Evolutionary conservation across 208 protist species (phyloP).

Genomic region (Trichomonas tenax): DNA sequence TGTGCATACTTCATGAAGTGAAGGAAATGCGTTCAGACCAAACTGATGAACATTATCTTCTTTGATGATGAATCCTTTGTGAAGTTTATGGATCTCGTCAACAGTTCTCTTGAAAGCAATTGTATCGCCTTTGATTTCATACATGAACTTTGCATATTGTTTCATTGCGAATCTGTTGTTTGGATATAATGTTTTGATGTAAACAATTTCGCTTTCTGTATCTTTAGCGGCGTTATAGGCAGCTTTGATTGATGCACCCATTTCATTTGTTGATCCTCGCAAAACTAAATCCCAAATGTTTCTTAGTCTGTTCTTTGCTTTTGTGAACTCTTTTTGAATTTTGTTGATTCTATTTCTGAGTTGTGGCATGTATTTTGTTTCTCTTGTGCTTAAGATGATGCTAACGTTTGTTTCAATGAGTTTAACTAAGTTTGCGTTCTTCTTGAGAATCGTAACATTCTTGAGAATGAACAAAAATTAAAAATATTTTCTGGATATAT

Average conservation of each 20-base stretch:
- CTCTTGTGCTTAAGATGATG: not conserved
- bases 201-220: not conserved
- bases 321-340: not conserved
- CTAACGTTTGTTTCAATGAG: not conserved
- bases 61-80: not conserved
- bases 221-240: not conserved
- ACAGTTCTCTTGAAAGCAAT: not conserved
- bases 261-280: not conserved
- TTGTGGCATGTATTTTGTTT: not conserved
- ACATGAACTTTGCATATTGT: not conserved
- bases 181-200: not conserved
- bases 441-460: too few species aligned
- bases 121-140: not conserved
- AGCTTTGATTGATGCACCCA: not conserved
- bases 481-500: not conserved
- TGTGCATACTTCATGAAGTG: not conserved
- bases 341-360: not conserved
- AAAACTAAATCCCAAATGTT: not conserved
- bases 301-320: not conserved
- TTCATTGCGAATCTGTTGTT: not conserved
- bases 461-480: too few species aligned
- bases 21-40: not conserved
- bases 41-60: not conserved
- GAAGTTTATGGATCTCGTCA: not conserved
- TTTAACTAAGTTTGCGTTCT: too few species aligned